These are phyloP conservation scores for Paecilomyces dactylethromorphus DNA, from an alignment of 2,329 filamentous ascomycete species.

Conservation along the genomic window DNA sequence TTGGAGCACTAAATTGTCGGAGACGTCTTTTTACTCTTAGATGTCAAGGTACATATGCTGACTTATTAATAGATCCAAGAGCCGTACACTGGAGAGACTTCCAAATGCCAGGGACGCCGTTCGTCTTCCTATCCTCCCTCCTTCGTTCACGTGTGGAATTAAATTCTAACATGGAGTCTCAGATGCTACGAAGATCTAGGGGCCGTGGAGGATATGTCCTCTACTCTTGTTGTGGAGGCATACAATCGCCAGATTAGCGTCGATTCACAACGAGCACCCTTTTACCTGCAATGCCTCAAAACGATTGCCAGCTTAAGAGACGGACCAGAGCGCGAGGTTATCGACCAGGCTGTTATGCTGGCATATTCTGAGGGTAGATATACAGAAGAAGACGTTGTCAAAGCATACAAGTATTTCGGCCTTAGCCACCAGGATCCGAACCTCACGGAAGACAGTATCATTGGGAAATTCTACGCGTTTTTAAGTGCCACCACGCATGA, in stretches of 20 bases:
- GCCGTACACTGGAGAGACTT: constrained; percentile 22
- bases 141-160: not conserved
- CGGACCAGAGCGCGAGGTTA: constrained; percentile 42
- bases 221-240: constrained; percentile 55
- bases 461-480: constrained; percentile 55
- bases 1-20: constrained; percentile 30
- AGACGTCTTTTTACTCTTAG: not conserved
- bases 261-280: constrained; percentile 49
- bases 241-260: constrained; percentile 54
- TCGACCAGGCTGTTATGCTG: constrained; percentile 53
- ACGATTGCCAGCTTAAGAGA: constrained; percentile 50
- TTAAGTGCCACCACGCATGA: constrained; percentile 52
- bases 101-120: constrained; percentile 25
- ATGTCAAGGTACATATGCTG: not conserved
- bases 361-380: constrained; percentile 54
- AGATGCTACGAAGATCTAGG: constrained; percentile 59
- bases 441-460: constrained; percentile 54
- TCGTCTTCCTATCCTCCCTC: constrained; percentile 10
- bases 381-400: constrained; percentile 49
- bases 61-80: constrained; percentile 17
- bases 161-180: constrained; percentile 4
- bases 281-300: constrained; percentile 62
- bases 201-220: constrained; percentile 55
- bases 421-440: constrained; percentile 40
- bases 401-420: constrained; percentile 56